Percentiles rank a stretch among this genome's conserved stretches.
These are phyloP conservation scores for Xylariaceae sp. DNA, from an alignment of 2,329 filamentous ascomycete genomes.

Conservation along the genomic window DNA sequence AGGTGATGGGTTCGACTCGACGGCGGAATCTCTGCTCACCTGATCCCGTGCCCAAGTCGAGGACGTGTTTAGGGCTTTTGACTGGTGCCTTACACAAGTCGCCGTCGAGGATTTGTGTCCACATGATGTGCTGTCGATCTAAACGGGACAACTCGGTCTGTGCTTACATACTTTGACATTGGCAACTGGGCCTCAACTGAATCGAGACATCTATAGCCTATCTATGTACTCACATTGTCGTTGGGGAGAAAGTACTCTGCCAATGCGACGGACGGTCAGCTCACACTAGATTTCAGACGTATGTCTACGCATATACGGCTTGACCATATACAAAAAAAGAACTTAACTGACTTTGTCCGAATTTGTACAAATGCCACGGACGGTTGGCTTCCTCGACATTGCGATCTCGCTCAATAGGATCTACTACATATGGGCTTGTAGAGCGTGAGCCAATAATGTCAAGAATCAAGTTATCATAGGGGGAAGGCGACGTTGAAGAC, in stretches of 20 bases:
- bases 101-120: slow-evolving; percentile 6
- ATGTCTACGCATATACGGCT: no score
- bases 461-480: neutral
- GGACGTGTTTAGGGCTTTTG: slow-evolving; percentile 6
- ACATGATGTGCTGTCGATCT: slow-evolving; percentile 12
- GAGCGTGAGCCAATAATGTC: neutral
- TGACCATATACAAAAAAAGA: no score
- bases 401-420: slow-evolving; percentile 6
- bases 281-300: no score
- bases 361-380: neutral
- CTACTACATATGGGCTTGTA: neutral
- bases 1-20: neutral
- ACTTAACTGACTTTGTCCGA: slow-evolving; percentile 5
- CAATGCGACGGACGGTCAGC: neutral
- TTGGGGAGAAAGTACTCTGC: slow-evolving; percentile 16
- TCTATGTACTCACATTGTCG: slow-evolving; percentile 8
- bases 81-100: slow-evolving; percentile 12
- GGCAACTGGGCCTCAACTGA: neutral
- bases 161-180: neutral
- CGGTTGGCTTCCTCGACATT: slow-evolving; percentile 4
- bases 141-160: slow-evolving; percentile 12
- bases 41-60: slow-evolving; percentile 13
- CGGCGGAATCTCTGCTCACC: neutral
- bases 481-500: neutral
- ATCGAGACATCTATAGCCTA: neutral